phyloP scores from a whole-genome alignment of 192 early-diverging fungal genomes.

The Coemansia sp. region DNA sequence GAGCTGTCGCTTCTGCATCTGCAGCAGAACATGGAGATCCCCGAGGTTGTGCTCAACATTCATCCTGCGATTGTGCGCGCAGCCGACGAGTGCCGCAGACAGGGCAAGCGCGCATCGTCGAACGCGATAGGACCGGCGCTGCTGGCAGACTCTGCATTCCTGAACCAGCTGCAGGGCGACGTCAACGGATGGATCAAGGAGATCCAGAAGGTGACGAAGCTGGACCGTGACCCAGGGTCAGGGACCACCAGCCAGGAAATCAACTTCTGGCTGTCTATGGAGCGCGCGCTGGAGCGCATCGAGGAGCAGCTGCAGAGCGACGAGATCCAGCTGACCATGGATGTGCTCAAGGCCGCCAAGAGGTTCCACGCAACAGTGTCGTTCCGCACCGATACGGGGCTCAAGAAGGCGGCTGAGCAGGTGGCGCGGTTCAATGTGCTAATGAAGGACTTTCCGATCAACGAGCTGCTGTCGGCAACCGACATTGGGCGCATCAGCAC shows the following conservation, averaged over 20 bases:
- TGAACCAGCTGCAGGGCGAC: constrained; percentile 92
- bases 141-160: constrained; percentile 78
- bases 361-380: constrained; percentile 97
- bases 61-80: constrained; percentile 78
- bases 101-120: constrained; percentile 64
- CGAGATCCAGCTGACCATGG: constrained; percentile 85
- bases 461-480: constrained; percentile 93
- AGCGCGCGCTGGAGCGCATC: constrained; percentile 86
- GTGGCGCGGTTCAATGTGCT: constrained; percentile 94
- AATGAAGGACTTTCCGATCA: constrained; percentile 98
- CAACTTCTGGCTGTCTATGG: constrained; percentile 99
- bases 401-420: constrained; percentile 92
- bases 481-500: constrained; percentile 83
- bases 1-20: constrained; percentile 91
- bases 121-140: constrained; percentile 71
- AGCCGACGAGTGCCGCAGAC: constrained; percentile 68
- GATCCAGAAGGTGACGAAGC: constrained; percentile 97
- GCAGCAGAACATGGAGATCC: constrained; percentile 99
- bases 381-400: constrained; percentile 96
- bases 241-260: constrained; percentile 97
- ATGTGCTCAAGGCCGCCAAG: constrained; percentile 94
- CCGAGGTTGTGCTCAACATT: constrained; percentile 82
- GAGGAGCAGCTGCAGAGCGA: constrained; percentile 95
- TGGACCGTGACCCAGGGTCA: constrained; percentile 86
- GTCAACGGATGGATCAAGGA: constrained; percentile 99